Base-by-base conservation (phyloP, 208 protist species). In the Blechomonas ayalai region DNA sequence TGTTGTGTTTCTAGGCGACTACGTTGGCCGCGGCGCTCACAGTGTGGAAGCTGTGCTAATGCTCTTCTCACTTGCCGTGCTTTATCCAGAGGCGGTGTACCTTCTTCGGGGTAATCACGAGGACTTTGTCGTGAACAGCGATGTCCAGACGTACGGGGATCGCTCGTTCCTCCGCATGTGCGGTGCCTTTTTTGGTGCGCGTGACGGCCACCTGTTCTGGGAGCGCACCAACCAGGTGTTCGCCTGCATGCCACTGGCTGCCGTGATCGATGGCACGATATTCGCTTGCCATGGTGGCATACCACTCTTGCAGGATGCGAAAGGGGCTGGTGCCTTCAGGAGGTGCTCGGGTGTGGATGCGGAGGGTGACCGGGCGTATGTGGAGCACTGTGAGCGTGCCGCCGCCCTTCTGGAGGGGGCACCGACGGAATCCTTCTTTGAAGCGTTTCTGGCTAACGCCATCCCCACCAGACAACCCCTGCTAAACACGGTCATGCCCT, bases 1-100 rank as follows among this genome's bases (percentile, higher is more conserved):
- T 1, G 36, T 98, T 31, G 63, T 99, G 18, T 98, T 99, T 59
- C 72, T 99, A 9, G 97, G 89, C 27, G 92, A 99, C 65, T 98
- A 98, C 63, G 94, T 98, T 6, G 96, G 98, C 60, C 61, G 87
- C 34, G 96, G 96, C 2, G 54, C 50, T 16, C 63, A 91, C 59
- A 73, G 74, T 34, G 80, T 92, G 27, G 74, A 95, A 50, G 61
- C 74, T 18, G 62, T 85, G 34, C 50, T 84, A 41, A 52, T 66
- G 19, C 64, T 96, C n/a, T 58, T 90, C 28, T 66, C 80, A 16
- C 79, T 78, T 60, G 58, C 67, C 22, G 57, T 73, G 20, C 52
- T 92, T 8, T 68, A 62, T 7, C 85, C 87, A 15, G 16, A 48
- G 4, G 67, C 53, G 24, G 65, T 97, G 37, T 66, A 83, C 33